Evolutionary conservation across 1,139 yeast species (phyloP).

Genomic region (Suhomyces maxii): DNA sequence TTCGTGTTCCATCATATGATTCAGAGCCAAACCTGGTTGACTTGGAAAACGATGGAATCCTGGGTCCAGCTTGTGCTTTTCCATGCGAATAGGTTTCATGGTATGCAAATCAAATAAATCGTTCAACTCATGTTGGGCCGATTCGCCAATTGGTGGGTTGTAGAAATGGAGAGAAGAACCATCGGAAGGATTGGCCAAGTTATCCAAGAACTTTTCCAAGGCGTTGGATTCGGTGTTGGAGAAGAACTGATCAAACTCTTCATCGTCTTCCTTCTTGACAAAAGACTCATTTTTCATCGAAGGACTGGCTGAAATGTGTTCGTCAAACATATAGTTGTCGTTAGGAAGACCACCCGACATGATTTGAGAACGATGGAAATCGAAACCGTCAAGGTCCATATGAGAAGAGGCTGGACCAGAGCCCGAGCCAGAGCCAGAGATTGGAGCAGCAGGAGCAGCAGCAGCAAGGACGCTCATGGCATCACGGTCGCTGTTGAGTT

Average conservation of each 20-base stretch:
- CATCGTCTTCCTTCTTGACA: constrained; percentile 15
- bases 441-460: too few species aligned
- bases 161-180: constrained; percentile 36
- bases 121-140: constrained; percentile 15
- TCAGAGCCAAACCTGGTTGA: background rate
- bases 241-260: constrained; percentile 46
- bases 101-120: constrained; percentile 33
- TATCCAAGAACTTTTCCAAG: constrained; percentile 46
- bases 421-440: too few species aligned
- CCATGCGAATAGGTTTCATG: constrained; percentile 24
- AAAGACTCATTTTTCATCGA: background rate
- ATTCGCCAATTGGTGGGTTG: constrained; percentile 10
- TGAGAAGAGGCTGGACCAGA: too few species aligned
- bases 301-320: background rate
- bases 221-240: constrained; percentile 48
- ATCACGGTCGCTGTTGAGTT: background rate
- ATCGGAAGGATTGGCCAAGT: constrained; percentile 36
- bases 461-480: too few species aligned
- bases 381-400: constrained; percentile 9
- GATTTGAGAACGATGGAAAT: constrained; percentile 15
- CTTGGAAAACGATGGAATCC: constrained; percentile 8
- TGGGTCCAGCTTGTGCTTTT: constrained; percentile 1
- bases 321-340: constrained; percentile 9
- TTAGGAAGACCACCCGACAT: constrained; percentile 4
- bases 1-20: constrained; percentile 16